Percentiles rank a stretch among this genome's conserved stretches.
phyloP scores from a whole-genome alignment of 495 filamentous ascomycete genomes.

The Xylaria cubensis region DNA sequence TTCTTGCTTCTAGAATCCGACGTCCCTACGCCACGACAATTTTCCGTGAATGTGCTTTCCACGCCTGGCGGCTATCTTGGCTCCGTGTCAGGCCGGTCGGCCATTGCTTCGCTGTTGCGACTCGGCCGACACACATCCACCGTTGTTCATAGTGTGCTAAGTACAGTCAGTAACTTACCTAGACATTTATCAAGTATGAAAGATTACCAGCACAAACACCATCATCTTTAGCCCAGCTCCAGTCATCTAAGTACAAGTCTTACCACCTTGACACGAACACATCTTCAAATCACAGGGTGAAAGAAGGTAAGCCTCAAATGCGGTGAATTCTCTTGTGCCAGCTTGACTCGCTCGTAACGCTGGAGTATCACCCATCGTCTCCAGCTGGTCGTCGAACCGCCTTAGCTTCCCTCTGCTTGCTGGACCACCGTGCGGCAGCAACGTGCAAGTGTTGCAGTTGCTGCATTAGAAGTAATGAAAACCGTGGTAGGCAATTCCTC shows the following conservation, averaged over 20 bases:
- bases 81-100: constrained; percentile 9
- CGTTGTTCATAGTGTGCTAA: neutral
- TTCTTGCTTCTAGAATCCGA: constrained; percentile 25
- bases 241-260: neutral
- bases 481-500: constrained; percentile 1
- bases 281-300: constrained; percentile 2
- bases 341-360: constrained; percentile 18
- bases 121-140: constrained; percentile 1
- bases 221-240: neutral
- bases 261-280: neutral
- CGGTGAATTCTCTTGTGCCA: constrained; percentile 23
- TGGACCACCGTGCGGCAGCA: constrained; percentile 12
- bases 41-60: neutral
- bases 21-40: constrained; percentile 21
- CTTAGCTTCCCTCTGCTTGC: constrained; percentile 8
- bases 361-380: neutral
- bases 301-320: neutral
- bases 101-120: constrained; percentile 6
- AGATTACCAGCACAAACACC: neutral
- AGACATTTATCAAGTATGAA: neutral
- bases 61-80: neutral
- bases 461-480: constrained; percentile 21
- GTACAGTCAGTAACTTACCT: neutral
- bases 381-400: constrained; percentile 3
- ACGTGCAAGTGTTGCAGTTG: neutral